Evolutionary conservation across 306 rosid species (phyloP).

Genomic region (Nissolia schottii): DNA sequence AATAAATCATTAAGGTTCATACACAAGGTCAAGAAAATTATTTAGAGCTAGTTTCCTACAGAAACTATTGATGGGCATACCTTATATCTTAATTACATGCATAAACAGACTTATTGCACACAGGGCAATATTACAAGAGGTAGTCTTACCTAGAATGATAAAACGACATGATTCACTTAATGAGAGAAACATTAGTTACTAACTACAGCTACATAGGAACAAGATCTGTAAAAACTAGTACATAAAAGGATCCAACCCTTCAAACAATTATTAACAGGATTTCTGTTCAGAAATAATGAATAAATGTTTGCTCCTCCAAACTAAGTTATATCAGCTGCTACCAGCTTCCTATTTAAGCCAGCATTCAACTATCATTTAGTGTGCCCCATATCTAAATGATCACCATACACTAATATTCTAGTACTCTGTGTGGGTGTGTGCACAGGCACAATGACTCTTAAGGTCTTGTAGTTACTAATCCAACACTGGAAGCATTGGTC

Average conservation of each 20-base stretch:
- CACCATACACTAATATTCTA: neutral
- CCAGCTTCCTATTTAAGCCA: neutral
- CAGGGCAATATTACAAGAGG: neutral
- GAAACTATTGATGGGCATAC: neutral
- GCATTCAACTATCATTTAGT: neutral
- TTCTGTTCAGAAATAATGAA: neutral
- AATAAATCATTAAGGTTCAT: conserved; percentile 6
- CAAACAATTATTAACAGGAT: neutral
- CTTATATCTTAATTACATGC: neutral
- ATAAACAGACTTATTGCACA: neutral
- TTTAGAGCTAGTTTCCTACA: conserved; percentile 19
- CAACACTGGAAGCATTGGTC: neutral
- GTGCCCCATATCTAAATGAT: neutral
- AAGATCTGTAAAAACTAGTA: neutral
- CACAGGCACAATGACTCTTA: neutral
- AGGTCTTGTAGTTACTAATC: neutral
- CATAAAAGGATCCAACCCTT: neutral
- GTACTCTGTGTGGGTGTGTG: neutral
- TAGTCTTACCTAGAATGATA: conserved; percentile 2
- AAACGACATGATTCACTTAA: neutral
- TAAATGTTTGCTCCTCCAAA: neutral
- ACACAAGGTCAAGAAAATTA: conserved; percentile 3
- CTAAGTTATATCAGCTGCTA: neutral
- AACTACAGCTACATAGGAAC: neutral
- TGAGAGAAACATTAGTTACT: neutral